Percentiles rank a stretch among this genome's conserved stretches.
Evolutionary conservation across 2,329 filamentous ascomycete species (phyloP).

Genomic region (Didymosphaeria variabile): DNA sequence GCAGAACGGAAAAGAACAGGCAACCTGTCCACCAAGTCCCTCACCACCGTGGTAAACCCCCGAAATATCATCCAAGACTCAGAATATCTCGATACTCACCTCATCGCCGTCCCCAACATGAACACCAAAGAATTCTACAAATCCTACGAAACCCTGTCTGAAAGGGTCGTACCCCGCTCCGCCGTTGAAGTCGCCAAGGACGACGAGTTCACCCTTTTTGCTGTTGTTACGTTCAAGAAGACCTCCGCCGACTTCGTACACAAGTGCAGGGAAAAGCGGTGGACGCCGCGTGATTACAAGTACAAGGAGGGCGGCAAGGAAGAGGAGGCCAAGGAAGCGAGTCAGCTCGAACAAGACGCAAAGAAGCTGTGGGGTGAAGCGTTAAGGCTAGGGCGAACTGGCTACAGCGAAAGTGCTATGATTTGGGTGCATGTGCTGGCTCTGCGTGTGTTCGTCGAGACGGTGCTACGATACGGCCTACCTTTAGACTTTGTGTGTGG

Average conservation of each 20-base stretch:
- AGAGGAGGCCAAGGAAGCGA: constrained; percentile 86
- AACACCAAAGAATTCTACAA: constrained; percentile 87
- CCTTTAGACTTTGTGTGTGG: constrained; percentile 89
- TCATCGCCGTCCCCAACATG: constrained; percentile 84
- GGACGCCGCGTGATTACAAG: constrained; percentile 94
- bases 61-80: constrained; percentile 79
- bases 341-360: constrained; percentile 83
- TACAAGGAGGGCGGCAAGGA: constrained; percentile 90
- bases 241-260: constrained; percentile 85
- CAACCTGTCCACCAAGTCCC: constrained; percentile 92
- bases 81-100: constrained; percentile 95
- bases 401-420: constrained; percentile 96
- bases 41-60: constrained; percentile 87
- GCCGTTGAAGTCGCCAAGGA: constrained; percentile 82
- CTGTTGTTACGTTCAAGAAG: constrained; percentile 94
- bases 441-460: constrained; percentile 94
- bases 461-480: constrained; percentile 93
- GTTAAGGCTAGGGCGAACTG: constrained; percentile 84
- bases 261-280: constrained; percentile 91
- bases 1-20: constrained; percentile 91
- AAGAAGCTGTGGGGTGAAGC: constrained; percentile 93
- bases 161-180: constrained; percentile 94
- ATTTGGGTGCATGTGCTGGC: constrained; percentile 93
- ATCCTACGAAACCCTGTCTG: constrained; percentile 85
- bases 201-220: constrained; percentile 87